Percentiles rank a stretch among this genome's conserved stretches.
Evolutionary conservation across 371 early-diverging fungal genomes (phyloP).

Genomic region (Lichtheimia corymbifera): DNA sequence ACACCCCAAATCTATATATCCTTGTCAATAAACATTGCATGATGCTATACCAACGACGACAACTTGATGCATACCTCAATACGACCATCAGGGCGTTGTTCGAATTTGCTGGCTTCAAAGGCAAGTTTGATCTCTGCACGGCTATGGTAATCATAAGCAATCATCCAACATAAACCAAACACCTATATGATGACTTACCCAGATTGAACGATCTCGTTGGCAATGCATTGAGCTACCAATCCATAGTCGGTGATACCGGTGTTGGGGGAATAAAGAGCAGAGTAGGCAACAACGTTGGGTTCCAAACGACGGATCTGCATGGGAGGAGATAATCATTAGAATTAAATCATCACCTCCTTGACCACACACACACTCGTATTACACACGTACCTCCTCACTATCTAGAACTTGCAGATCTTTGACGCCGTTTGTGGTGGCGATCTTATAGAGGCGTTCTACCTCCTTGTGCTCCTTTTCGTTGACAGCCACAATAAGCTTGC

Average conservation of each 20-base stretch:
- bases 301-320: conserved; percentile 43
- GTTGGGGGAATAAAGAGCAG: conserved; percentile 52
- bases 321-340: neutral
- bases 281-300: conserved; percentile 51
- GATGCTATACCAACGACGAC: neutral
- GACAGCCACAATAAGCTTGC: conserved; percentile 52
- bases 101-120: conserved; percentile 47
- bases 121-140: conserved; percentile 54
- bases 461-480: conserved; percentile 46
- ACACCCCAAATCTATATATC: conserved; percentile 39
- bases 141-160: conserved; percentile 20
- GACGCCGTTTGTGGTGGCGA: conserved; percentile 45
- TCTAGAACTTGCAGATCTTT: conserved; percentile 48
- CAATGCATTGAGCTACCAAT: conserved; percentile 49
- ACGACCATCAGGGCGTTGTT: conserved; percentile 39
- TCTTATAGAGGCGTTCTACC: conserved; percentile 42
- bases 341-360: neutral
- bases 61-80: conserved; percentile 20
- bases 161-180: neutral
- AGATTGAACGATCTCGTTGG: conserved; percentile 46
- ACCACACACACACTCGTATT: neutral
- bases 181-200: conserved; percentile 28
- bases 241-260: conserved; percentile 54
- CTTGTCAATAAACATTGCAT: neutral
- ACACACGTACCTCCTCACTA: conserved; percentile 37